phyloP scores from a whole-genome alignment of 139 green algal genomes.

The Mesotaenium endlicherianum region DNA sequence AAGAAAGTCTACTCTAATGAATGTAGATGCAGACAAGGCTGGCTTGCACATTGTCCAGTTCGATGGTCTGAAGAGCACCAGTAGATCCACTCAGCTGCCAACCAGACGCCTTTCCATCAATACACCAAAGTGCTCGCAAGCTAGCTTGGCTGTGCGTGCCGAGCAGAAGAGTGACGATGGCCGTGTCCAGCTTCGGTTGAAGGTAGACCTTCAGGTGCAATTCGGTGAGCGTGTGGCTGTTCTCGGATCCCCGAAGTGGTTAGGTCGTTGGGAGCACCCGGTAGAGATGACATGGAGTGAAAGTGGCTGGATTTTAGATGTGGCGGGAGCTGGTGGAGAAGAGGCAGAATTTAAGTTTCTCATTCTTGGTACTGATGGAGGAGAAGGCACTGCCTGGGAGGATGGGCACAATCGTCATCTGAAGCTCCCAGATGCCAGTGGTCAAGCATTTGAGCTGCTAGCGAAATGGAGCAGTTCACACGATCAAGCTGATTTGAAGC shows the following conservation, averaged over 20 bases:
- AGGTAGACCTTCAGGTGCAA: slow-evolving; percentile 24
- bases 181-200: slow-evolving; percentile 3
- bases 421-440: slow-evolving; percentile 2
- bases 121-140: no score
- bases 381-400: slow-evolving; percentile 14
- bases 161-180: no score
- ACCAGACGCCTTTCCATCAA: no score
- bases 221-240: slow-evolving; percentile 37
- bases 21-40: no score
- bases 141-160: no score
- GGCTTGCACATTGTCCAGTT: no score
- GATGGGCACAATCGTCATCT: slow-evolving; percentile 21
- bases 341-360: slow-evolving; percentile 46
- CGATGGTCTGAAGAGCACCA: no score
- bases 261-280: slow-evolving; percentile 19
- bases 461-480: neutral
- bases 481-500: neutral
- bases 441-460: neutral
- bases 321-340: neutral
- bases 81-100: no score
- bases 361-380: slow-evolving; percentile 10
- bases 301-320: slow-evolving; percentile 22
- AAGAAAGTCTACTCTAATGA: no score
- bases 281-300: slow-evolving; percentile 40
- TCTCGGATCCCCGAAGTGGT: slow-evolving; percentile 6